Conservation (phyloP, 192 early-diverging fungal species). For the Endogone sp. region DNA sequence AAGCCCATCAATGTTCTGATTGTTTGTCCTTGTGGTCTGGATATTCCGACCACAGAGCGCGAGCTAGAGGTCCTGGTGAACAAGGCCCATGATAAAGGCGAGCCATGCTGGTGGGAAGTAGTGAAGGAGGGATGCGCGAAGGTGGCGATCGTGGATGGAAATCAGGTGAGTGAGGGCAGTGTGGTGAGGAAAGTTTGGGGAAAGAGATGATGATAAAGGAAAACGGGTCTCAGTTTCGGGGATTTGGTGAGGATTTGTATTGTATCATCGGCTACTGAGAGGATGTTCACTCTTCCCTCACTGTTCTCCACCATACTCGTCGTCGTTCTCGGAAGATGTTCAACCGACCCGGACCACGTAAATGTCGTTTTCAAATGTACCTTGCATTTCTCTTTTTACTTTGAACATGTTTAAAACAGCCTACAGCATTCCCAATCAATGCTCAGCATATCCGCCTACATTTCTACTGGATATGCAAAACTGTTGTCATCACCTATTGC, state of each 20-base stretch:
- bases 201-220: neutral
- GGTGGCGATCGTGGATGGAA: constrained; percentile 44
- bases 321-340: constrained; percentile 32
- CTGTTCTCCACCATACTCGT: neutral
- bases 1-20: constrained; percentile 35
- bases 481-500: too few relatives aligned
- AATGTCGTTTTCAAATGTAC: constrained; percentile 11
- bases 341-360: constrained; percentile 46
- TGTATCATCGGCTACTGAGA: neutral
- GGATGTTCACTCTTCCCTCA: neutral
- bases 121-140: constrained; percentile 25
- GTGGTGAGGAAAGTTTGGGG: neutral
- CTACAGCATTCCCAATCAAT: too few relatives aligned
- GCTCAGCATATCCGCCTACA: too few relatives aligned
- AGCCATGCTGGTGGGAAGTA: constrained; percentile 23
- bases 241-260: too few relatives aligned
- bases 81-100: neutral
- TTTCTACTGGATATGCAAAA: too few relatives aligned
- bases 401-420: too few relatives aligned
- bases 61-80: constrained; percentile 1
- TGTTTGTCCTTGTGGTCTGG: constrained; percentile 46
- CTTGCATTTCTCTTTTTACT: constrained; percentile 6
- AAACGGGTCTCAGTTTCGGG: neutral
- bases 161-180: constrained; percentile 28
- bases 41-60: constrained; percentile 28